Conservation (phyloP, 768 basidiomycete species). For the Suillus hirtellus region DNA sequence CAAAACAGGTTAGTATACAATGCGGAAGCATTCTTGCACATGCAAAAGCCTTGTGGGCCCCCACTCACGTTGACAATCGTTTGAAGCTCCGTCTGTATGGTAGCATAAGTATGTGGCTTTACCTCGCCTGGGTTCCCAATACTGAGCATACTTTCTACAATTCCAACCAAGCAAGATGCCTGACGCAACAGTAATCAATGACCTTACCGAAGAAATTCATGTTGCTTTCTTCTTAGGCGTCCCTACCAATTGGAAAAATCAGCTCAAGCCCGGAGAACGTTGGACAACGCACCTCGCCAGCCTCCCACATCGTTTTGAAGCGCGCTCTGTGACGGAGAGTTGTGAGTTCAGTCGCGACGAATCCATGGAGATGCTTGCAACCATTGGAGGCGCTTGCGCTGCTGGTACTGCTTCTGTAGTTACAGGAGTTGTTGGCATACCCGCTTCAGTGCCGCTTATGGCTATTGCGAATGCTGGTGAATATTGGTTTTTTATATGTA, state of each 20-base stretch:
- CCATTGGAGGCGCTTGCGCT: neutral
- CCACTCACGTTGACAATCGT: neutral
- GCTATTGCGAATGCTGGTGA: neutral
- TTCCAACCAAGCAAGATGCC: slow-evolving; percentile 12
- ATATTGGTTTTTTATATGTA: neutral
- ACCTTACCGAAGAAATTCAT: slow-evolving; percentile 22
- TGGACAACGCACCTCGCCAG: slow-evolving; percentile 18
- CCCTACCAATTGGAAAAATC: slow-evolving; percentile 19
- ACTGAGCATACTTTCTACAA: neutral
- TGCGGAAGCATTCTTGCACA: too few species aligned
- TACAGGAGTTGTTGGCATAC: neutral
- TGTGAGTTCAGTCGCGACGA: slow-evolving; percentile 19
- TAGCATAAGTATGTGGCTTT: neutral
- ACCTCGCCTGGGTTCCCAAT: neutral
- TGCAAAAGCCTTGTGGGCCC: too few species aligned
- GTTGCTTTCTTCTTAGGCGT: slow-evolving; percentile 22
- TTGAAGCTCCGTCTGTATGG: neutral
- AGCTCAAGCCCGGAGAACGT: slow-evolving; percentile 20
- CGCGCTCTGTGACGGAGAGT: slow-evolving; percentile 16
- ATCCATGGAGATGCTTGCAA: slow-evolving; percentile 22
- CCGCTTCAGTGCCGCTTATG: neutral
- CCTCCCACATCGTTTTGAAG: slow-evolving; percentile 17
- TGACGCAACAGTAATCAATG: slow-evolving; percentile 22
- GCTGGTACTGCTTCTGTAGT: slow-evolving; percentile 14
- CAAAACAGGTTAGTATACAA: too few species aligned